Conservation (phyloP, 257 asterid species). For the Rhazya stricta region DNA sequence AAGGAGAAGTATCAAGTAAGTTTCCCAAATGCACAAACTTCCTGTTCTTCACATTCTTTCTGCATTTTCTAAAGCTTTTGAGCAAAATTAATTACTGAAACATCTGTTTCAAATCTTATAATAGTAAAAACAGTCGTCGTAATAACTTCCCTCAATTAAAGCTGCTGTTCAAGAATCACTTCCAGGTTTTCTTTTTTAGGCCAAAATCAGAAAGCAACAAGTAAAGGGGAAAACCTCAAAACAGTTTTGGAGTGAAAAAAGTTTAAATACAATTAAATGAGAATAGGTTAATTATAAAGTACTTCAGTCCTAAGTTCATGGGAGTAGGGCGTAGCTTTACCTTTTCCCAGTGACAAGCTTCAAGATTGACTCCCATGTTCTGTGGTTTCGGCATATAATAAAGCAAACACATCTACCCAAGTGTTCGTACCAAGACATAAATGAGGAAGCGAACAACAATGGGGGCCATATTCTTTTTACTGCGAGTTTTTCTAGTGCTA, state of each 20-base stretch:
- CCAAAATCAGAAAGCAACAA: no score
- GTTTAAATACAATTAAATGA: neutral
- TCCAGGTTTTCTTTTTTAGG: no score
- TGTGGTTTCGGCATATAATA: constrained; percentile 61
- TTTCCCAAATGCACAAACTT: no score
- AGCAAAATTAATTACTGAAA: no score
- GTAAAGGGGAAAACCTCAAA: no score
- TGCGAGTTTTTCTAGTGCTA: constrained; percentile 45
- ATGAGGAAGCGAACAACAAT: constrained; percentile 56
- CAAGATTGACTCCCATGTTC: constrained; percentile 56
- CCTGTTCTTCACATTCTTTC: no score
- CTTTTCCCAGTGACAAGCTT: constrained; percentile 47
- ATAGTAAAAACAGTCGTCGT: no score
- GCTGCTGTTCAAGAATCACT: neutral
- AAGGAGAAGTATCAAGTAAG: neutral
- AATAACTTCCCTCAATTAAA: no score
- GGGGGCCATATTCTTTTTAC: constrained; percentile 74
- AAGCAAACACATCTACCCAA: constrained; percentile 71
- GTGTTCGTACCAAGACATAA: constrained; percentile 96
- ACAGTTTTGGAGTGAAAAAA: no score
- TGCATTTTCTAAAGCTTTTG: no score
- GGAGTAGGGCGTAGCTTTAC: constrained; percentile 21
- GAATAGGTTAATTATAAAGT: neutral
- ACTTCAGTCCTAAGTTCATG: no score
- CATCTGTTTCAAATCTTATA: no score